These are phyloP conservation scores for Nannochloris sp. DNA, from an alignment of 139 green algal genomes.

Conservation along the genomic window DNA sequence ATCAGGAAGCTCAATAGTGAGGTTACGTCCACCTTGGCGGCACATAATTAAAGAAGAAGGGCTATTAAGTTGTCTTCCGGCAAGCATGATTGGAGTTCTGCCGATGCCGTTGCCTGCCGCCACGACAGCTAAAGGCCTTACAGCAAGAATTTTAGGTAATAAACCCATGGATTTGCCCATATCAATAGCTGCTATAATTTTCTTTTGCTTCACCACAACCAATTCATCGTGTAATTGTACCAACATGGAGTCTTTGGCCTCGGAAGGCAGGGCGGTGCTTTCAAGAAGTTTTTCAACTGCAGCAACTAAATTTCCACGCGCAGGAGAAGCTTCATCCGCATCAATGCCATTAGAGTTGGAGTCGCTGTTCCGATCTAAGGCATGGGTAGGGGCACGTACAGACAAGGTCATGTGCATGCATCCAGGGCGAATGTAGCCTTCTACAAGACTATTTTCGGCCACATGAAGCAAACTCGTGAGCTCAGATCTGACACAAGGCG, in stretches of 20 bases:
- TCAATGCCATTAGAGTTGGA: no score
- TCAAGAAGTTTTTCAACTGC: neutral
- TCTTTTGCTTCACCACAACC: neutral
- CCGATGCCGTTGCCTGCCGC: neutral
- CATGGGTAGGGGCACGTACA: neutral
- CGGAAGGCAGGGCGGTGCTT: neutral
- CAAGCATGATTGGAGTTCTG: neutral
- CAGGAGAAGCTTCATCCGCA: neutral
- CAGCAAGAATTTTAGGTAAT: neutral
- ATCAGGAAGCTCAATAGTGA: neutral
- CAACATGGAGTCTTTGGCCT: neutral
- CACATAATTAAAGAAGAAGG: constrained; percentile 6
- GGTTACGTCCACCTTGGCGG: constrained; percentile 11
- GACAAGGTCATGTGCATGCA: constrained; percentile 18
- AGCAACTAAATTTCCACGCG: neutral
- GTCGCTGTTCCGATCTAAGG: no score
- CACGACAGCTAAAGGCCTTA: neutral
- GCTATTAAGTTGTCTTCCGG: neutral
- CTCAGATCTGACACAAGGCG: constrained; percentile 2
- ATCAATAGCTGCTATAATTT: neutral
- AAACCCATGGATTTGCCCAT: neutral
- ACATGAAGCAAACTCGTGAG: neutral
- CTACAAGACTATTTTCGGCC: constrained; percentile 1
- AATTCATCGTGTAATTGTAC: neutral
- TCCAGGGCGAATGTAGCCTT: constrained; percentile 17